phyloP scores from a whole-genome alignment of 1,139 yeast genomes.

The Nakaseomyces kungkrabaensis region DNA sequence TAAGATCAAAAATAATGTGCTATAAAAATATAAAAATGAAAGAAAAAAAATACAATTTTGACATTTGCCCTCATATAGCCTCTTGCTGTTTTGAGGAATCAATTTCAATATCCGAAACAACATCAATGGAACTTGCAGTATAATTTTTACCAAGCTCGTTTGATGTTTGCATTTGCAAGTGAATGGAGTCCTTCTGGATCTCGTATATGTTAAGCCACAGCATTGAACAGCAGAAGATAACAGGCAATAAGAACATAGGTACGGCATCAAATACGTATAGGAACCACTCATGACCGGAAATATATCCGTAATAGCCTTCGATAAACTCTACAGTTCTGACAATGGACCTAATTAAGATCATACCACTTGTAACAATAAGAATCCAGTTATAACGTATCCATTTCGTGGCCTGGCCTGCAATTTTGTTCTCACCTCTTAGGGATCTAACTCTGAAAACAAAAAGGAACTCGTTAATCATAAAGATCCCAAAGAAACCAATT shows the following conservation, averaged over 20 bases:
- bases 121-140: background rate
- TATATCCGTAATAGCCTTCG: constrained; percentile 32
- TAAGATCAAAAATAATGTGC: background rate
- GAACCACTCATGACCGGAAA: constrained; percentile 32
- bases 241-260: constrained; percentile 19
- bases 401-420: constrained; percentile 4
- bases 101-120: background rate
- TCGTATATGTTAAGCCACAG: constrained; percentile 9
- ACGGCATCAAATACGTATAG: constrained; percentile 33
- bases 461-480: constrained; percentile 22
- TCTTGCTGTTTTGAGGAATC: background rate
- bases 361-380: constrained; percentile 26
- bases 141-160: background rate
- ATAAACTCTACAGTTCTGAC: constrained; percentile 35
- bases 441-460: constrained; percentile 13
- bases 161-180: constrained; percentile 5
- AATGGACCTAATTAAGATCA: constrained; percentile 36
- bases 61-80: background rate
- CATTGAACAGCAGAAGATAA: constrained; percentile 2
- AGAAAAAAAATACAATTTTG: background rate
- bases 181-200: constrained; percentile 14
- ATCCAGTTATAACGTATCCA: constrained; percentile 20
- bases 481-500: constrained; percentile 32
- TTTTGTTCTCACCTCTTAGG: constrained; percentile 3
- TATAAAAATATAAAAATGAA: background rate